Percentiles rank a stretch among this genome's conserved stretches.
These are phyloP conservation scores for Pythium sukuiense DNA, from an alignment of 352 stramenopile genomes.

Conservation along the genomic window DNA sequence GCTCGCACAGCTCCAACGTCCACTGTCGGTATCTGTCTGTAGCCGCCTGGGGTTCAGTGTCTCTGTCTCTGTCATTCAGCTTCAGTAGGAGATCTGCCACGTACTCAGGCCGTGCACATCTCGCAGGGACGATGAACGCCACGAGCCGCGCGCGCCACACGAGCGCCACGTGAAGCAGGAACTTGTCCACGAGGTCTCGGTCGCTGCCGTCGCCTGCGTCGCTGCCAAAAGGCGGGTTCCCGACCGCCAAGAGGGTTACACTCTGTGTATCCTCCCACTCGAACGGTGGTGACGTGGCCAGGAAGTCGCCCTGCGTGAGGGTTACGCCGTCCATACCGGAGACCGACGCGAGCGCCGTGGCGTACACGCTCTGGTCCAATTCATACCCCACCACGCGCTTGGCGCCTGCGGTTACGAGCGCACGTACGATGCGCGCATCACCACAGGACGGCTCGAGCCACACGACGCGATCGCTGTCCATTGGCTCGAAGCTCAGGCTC, in stretches of 20 bases:
- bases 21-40: constrained; percentile 26
- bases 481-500: background rate
- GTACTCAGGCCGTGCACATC: constrained; percentile 47
- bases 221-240: constrained; percentile 69
- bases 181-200: constrained; percentile 53
- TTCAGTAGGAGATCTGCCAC: constrained; percentile 36
- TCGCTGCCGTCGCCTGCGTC: constrained; percentile 13
- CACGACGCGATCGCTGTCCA: constrained; percentile 27
- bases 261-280: background rate
- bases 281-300: constrained; percentile 35
- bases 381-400: constrained; percentile 55
- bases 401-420: constrained; percentile 42
- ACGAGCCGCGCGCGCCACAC: constrained; percentile 55
- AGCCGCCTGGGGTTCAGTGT: too few relatives aligned
- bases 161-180: constrained; percentile 45
- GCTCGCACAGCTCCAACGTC: constrained; percentile 32
- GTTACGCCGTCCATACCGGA: constrained; percentile 15
- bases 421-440: constrained; percentile 52
- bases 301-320: constrained; percentile 51
- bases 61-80: constrained; percentile 17
- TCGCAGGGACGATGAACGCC: constrained; percentile 70
- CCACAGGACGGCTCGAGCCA: constrained; percentile 80
- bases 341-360: constrained; percentile 20
- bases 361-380: constrained; percentile 43
- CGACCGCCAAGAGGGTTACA: constrained; percentile 42